Conservation (phyloP, 2,329 filamentous ascomycete genomes). For the Plectosphaerella sp. region DNA sequence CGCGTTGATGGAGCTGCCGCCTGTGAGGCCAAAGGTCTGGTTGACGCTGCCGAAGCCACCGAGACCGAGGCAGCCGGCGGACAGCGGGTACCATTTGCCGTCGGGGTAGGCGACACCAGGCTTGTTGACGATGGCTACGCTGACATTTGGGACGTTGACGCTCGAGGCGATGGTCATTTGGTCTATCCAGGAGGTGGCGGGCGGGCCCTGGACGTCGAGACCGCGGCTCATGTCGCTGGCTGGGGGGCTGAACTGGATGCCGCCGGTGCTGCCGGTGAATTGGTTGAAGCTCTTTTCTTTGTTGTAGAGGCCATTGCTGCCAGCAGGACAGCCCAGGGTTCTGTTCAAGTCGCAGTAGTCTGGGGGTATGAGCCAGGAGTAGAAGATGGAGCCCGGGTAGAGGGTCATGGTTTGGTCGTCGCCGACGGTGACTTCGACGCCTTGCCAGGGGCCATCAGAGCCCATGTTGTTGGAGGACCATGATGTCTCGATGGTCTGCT, state of each 20-base stretch:
- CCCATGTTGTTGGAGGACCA: background rate
- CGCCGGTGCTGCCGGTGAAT: background rate
- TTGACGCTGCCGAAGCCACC: constrained; percentile 20
- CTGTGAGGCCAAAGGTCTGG: constrained; percentile 17
- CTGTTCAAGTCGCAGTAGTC: constrained; percentile 21
- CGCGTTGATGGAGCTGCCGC: constrained; percentile 16
- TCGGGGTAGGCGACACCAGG: constrained; percentile 22
- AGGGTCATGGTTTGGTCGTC: constrained; percentile 14
- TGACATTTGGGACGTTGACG: constrained; percentile 16
- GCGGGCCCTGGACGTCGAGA: constrained; percentile 9
- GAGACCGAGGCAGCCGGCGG: constrained; percentile 23
- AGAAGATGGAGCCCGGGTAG: constrained; percentile 22
- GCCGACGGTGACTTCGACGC: background rate
- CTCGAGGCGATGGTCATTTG: background rate
- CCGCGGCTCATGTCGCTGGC: constrained; percentile 18
- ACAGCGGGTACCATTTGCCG: constrained; percentile 21
- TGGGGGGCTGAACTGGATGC: background rate
- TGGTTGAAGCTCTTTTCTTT: background rate
- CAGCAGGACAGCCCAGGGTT: constrained; percentile 16
- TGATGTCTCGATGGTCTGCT: background rate
- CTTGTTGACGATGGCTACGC: constrained; percentile 17
- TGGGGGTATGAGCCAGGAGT: constrained; percentile 19
- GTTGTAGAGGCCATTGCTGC: constrained; percentile 21
- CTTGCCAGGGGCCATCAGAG: background rate
- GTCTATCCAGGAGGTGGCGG: constrained; percentile 1